phyloP scores from a whole-genome alignment of 305 asterid genomes.

The Stenogyne calaminthoides region DNA sequence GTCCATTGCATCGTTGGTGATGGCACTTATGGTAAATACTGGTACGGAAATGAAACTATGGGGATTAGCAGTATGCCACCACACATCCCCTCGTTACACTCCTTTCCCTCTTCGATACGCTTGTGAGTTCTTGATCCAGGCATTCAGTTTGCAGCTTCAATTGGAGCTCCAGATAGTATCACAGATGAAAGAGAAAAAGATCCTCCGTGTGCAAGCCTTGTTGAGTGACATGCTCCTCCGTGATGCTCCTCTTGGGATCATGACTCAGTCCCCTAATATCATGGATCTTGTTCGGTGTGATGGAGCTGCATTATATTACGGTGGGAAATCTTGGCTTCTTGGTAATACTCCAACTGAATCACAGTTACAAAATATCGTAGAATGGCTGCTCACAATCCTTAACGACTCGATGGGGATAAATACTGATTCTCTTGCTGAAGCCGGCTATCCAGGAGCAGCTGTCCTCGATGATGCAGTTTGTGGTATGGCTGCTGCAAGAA shows the following conservation, averaged over 20 bases:
- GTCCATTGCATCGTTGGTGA: conserved; percentile 55
- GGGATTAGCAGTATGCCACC: conserved; percentile 80
- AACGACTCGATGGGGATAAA: conserved; percentile 54
- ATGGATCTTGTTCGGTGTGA: conserved; percentile 73
- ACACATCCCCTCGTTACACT: conserved; percentile 52
- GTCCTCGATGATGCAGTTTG: conserved; percentile 63
- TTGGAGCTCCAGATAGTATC: conserved; percentile 63
- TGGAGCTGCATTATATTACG: conserved; percentile 59
- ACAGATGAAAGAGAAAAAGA: conserved; percentile 56
- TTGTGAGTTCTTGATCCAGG: conserved; percentile 62
- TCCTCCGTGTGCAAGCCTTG: conserved; percentile 56
- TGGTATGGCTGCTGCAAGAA: conserved; percentile 67
- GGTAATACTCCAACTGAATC: conserved; percentile 68
- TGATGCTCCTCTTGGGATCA: conserved; percentile 54
- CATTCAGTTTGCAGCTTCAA: conserved; percentile 53
- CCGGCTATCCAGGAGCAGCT: conserved; percentile 59
- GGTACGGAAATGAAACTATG: conserved; percentile 51
- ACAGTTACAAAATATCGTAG: conserved; percentile 47
- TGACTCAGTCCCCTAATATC: conserved; percentile 61
- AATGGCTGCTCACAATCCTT: conserved; percentile 50
- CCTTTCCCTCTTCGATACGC: conserved; percentile 66
- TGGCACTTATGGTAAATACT: conserved; percentile 49
- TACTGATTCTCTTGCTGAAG: conserved; percentile 63
- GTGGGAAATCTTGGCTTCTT: conserved; percentile 61
- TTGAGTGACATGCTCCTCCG: conserved; percentile 70